These are phyloP conservation scores for Neurospora tetrasperma DNA, from an alignment of 495 filamentous ascomycete genomes.

Conservation along the genomic window DNA sequence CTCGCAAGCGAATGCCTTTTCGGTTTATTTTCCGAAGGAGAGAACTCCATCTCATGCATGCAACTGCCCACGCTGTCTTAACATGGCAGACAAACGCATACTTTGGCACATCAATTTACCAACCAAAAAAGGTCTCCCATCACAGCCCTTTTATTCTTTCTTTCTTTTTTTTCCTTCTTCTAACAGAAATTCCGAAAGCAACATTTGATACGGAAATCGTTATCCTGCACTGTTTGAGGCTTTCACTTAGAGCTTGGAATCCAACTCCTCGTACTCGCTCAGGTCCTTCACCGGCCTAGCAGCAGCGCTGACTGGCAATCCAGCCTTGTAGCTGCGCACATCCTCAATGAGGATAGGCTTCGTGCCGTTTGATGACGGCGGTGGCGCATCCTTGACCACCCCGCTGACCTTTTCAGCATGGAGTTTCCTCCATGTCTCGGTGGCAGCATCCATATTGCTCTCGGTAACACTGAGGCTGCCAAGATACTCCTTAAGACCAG, in stretches of 20 bases:
- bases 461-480: conserved; percentile 24
- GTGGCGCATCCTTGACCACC: conserved; percentile 31
- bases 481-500: conserved; percentile 26
- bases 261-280: conserved; percentile 71
- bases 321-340: conserved; percentile 67
- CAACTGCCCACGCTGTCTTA: neutral
- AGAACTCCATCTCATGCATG: neutral
- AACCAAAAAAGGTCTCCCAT: neutral
- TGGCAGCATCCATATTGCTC: conserved; percentile 23
- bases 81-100: neutral
- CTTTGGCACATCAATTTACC: neutral
- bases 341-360: conserved; percentile 52
- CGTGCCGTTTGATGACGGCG: conserved; percentile 33
- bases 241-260: conserved; percentile 49
- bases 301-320: conserved; percentile 55
- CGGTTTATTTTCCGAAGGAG: neutral
- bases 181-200: neutral
- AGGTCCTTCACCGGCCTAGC: conserved; percentile 63
- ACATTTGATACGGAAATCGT: neutral
- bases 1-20: neutral
- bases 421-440: conserved; percentile 30
- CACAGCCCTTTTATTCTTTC: neutral
- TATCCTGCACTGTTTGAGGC: neutral
- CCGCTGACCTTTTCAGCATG: conserved; percentile 39
- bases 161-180: too few relatives aligned